Conservation (phyloP, 805 yeast genomes). For the Helenozyma baotianmanensis region DNA sequence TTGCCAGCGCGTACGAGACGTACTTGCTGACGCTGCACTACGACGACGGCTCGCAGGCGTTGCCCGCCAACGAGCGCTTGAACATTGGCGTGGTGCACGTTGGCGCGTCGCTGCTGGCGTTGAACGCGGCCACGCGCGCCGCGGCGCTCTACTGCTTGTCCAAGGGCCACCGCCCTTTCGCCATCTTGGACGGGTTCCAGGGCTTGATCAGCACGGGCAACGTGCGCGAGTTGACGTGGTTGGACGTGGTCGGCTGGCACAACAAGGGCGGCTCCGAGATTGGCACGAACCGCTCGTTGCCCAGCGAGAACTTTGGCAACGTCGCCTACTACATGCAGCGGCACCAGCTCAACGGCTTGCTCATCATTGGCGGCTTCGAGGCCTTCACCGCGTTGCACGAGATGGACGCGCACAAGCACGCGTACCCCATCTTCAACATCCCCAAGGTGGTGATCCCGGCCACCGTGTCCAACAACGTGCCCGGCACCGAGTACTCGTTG, state of each 20-base stretch:
- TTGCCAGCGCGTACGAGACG: slow-evolving; percentile 48
- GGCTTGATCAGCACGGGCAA: slow-evolving; percentile 64
- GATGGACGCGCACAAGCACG: slow-evolving; percentile 67
- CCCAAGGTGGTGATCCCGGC: slow-evolving; percentile 95
- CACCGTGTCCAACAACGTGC: slow-evolving; percentile 94
- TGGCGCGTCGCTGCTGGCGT: slow-evolving; percentile 79
- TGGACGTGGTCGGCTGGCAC: slow-evolving; percentile 70
- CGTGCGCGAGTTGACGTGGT: slow-evolving; percentile 58
- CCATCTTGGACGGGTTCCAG: slow-evolving; percentile 69
- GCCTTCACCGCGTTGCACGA: slow-evolving; percentile 85
- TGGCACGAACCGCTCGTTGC: slow-evolving; percentile 64
- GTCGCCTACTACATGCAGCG: slow-evolving; percentile 92
- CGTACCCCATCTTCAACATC: slow-evolving; percentile 87
- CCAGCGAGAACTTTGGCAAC: slow-evolving; percentile 53
- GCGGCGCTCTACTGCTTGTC: slow-evolving; percentile 73
- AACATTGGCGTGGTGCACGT: slow-evolving; percentile 69
- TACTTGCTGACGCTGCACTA: slow-evolving; percentile 63
- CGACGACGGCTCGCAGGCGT: slow-evolving; percentile 42
- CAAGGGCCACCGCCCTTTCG: slow-evolving; percentile 67
- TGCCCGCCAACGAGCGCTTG: slow-evolving; percentile 55
- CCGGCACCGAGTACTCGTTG: slow-evolving; percentile 96
- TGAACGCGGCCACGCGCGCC: slow-evolving; percentile 74
- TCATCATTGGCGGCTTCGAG: slow-evolving; percentile 95
- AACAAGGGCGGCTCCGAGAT: slow-evolving; percentile 74
- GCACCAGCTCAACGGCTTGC: slow-evolving; percentile 79